Percentiles rank a stretch among this genome's conserved stretches.
These are phyloP conservation scores for Monilinia fructigena DNA, from an alignment of 2,329 filamentous ascomycete genomes.

Conservation along the genomic window DNA sequence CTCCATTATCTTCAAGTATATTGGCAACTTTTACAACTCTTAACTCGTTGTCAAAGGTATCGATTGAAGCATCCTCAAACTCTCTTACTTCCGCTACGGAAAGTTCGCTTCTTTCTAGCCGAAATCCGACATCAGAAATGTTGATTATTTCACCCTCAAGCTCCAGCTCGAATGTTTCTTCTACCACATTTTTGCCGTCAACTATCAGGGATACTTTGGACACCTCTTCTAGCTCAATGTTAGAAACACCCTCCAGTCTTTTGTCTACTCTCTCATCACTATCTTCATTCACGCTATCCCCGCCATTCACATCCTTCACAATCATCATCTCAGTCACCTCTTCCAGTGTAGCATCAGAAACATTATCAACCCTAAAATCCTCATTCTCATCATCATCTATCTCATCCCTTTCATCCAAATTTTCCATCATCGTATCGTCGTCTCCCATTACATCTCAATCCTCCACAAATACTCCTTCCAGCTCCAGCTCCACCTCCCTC, in stretches of 20 bases:
- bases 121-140: neutral
- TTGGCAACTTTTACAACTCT: neutral
- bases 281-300: no score
- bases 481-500: neutral
- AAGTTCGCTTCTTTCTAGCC: no score
- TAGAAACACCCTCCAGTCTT: no score
- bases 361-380: neutral
- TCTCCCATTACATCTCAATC: neutral
- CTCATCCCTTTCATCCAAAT: neutral
- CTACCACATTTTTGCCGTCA: neutral
- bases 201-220: neutral
- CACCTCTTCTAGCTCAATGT: neutral
- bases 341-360: neutral
- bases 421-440: neutral
- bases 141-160: neutral
- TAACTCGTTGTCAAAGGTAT: neutral
- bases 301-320: no score
- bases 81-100: neutral
- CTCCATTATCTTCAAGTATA: neutral
- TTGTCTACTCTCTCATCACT: no score
- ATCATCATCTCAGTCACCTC: neutral
- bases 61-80: neutral
- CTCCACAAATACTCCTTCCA: neutral
- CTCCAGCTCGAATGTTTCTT: neutral
- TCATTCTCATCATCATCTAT: neutral